These are phyloP conservation scores for Clonostachys solani DNA, from an alignment of 2,329 filamentous ascomycete genomes.

Conservation along the genomic window DNA sequence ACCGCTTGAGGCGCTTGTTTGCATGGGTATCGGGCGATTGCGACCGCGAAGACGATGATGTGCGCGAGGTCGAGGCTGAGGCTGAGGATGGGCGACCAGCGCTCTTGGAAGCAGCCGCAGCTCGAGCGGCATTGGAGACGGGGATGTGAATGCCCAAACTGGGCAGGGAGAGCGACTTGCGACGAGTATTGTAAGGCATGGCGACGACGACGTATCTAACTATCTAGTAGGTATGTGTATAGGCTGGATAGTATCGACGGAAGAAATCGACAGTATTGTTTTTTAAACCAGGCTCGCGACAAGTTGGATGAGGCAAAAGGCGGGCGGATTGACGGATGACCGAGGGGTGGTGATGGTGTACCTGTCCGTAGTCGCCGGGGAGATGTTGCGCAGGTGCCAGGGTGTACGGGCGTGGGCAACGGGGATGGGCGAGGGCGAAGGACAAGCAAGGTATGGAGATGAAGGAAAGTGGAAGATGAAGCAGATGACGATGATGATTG, in stretches of 20 bases:
- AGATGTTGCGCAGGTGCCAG: no score
- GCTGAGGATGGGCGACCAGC: constrained; percentile 20
- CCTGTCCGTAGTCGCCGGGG: no score
- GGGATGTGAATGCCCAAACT: constrained; percentile 90
- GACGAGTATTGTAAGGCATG: constrained; percentile 95
- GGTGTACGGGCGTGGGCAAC: no score
- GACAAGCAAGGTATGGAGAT: not conserved
- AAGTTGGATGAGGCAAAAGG: no score
- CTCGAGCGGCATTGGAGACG: constrained; percentile 57
- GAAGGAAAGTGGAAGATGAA: constrained; percentile 3
- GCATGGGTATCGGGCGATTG: constrained; percentile 30
- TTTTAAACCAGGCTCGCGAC: no score
- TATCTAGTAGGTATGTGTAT: no score
- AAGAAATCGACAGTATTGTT: no score
- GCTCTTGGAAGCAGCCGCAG: constrained; percentile 44
- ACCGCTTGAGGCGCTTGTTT: constrained; percentile 72
- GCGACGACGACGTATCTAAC: constrained; percentile 4
- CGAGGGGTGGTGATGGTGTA: no score
- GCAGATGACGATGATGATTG: constrained; percentile 4
- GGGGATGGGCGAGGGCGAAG: not conserved
- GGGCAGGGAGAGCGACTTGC: constrained; percentile 90
- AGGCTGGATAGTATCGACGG: no score
- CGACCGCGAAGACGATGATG: constrained; percentile 19
- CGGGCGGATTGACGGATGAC: no score
- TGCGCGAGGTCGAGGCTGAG: constrained; percentile 18